Evolutionary conservation across 108 stramenopile species (phyloP), one percentile per base, ranked within the genome.

Genomic region (Nitzschia sp.): DNA sequence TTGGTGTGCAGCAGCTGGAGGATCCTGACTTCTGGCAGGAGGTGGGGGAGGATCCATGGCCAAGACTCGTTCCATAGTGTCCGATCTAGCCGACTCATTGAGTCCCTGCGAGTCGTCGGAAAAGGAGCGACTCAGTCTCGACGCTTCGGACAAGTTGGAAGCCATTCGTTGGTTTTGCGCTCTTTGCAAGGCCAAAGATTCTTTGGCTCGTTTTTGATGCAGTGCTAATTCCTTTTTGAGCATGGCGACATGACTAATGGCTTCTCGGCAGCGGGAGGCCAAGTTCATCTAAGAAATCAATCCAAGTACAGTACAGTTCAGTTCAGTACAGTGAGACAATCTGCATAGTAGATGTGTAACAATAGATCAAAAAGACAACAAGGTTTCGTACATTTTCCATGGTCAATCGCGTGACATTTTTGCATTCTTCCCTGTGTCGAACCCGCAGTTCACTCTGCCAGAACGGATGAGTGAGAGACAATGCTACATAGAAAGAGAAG

Each of bases 381-480:
- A 60, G 12, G 59, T 54, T 24, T 75, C 84, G 67, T 77, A 85
- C 84, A 81, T 88, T 88, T 77, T 88, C 87, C 87, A 88, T 87
- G 39, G 88, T 89, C 1, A 92, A 83, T 22, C 85, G 79, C 2
- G 84, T 79, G 29, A 83, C 84, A 52, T 80, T 82, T 59, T 84
- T 83, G 63, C 78, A 81, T 76, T 92, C 91, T 63, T 92, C 91
- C 3, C 91, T 80, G 69, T 92, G 85, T 29, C 84, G 72, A 6
- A 89, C 81, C 51, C 91, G 72, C 50, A 92, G 53, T 42, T 92
- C 91, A 40, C 80, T 85, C 90, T 92, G 34, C 3, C 37, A 61
- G 44, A 22, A 25, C 1, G 46, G 12, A 44, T 57, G 2, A 44
- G 42, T 10, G 12, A 62, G 9, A 29, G 48, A 53, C 51, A 63